phyloP scores from a whole-genome alignment of 306 rosid genomes.

The Fragaria vesca region DNA sequence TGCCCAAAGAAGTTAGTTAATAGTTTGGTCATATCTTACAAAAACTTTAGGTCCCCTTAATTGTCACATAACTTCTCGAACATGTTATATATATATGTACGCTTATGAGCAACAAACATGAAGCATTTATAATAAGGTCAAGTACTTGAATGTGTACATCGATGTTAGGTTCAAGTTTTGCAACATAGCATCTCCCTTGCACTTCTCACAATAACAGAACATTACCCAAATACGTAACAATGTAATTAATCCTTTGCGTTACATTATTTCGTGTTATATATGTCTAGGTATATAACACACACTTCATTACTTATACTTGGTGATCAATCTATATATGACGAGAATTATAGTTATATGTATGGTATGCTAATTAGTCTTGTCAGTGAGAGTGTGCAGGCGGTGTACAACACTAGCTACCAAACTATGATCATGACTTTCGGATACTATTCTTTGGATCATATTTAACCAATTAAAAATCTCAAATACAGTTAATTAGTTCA shows the following conservation, averaged over 20 bases:
- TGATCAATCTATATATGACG: too few relatives aligned
- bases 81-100: neutral
- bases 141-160: neutral
- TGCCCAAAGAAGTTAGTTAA: neutral
- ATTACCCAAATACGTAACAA: neutral
- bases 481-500: neutral
- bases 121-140: neutral
- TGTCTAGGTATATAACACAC: neutral
- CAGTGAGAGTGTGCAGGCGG: neutral
- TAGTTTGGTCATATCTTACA: neutral
- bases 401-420: neutral
- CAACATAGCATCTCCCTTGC: neutral
- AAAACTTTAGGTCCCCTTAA: neutral
- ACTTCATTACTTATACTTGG: too few relatives aligned
- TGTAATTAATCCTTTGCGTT: neutral
- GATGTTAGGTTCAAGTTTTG: neutral
- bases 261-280: neutral
- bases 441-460: neutral
- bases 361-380: neutral
- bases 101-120: neutral
- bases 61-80: neutral
- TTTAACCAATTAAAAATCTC: neutral
- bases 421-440: neutral
- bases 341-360: neutral
- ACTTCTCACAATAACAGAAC: neutral